These are phyloP conservation scores for Myxozyma neglecta DNA, from an alignment of 805 yeast species.

Conservation along the genomic window DNA sequence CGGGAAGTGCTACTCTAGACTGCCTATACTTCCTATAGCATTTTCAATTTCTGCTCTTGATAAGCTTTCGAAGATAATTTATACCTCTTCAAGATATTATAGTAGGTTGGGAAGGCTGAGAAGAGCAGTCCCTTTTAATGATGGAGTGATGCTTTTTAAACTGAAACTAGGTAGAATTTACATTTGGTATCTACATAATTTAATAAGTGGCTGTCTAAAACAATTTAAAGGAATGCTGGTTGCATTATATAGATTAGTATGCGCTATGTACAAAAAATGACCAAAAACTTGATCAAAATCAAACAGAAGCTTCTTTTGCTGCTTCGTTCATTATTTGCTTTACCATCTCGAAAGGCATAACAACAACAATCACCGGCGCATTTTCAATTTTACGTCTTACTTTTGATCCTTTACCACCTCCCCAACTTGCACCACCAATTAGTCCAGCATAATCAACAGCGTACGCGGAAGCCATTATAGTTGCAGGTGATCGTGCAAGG, in stretches of 20 bases:
- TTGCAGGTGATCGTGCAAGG: neutral
- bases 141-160: too few relatives aligned
- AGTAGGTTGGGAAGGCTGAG: too few relatives aligned
- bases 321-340: neutral
- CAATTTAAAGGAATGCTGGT: too few relatives aligned
- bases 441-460: neutral
- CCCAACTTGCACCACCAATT: neutral
- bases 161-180: too few relatives aligned
- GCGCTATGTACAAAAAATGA: neutral
- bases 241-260: neutral
- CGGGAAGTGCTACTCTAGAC: too few relatives aligned
- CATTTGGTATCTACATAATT: too few relatives aligned
- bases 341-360: neutral
- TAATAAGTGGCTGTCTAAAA: too few relatives aligned
- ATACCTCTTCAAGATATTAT: too few relatives aligned
- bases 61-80: too few relatives aligned
- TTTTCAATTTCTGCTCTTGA: too few relatives aligned
- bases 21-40: too few relatives aligned
- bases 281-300: neutral
- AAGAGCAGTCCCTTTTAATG: too few relatives aligned
- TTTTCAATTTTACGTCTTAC: neutral
- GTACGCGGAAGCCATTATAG: neutral
- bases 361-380: neutral
- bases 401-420: neutral
- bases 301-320: neutral